Percentiles rank a stretch among this genome's conserved stretches.
These are phyloP conservation scores for Zygosaccharomyces lentus DNA, from an alignment of 805 yeast genomes.

Conservation along the genomic window DNA sequence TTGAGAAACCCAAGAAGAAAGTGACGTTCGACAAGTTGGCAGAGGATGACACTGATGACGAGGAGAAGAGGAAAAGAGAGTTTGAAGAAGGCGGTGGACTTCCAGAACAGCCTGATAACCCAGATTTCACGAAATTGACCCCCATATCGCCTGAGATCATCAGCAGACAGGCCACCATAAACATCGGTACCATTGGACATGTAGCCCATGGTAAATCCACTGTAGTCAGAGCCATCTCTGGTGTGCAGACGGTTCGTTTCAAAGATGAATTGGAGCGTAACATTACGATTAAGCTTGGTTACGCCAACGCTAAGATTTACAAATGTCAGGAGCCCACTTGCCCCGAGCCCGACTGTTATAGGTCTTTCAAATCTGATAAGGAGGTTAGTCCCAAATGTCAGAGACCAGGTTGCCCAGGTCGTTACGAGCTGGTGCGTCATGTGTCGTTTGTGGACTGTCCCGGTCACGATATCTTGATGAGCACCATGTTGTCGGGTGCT, in stretches of 20 bases:
- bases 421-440: constrained; percentile 88
- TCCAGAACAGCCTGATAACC: constrained; percentile 91
- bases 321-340: constrained; percentile 81
- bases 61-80: constrained; percentile 73
- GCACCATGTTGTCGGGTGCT: constrained; percentile 99
- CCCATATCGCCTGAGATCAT: constrained; percentile 94
- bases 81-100: constrained; percentile 98
- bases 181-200: constrained; percentile 96
- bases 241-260: constrained; percentile 98
- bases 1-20: constrained; percentile 53
- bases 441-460: constrained; percentile 99
- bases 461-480: constrained; percentile 99
- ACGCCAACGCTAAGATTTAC: constrained; percentile 98
- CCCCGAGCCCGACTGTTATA: constrained; percentile 93
- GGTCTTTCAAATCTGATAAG: constrained; percentile 89
- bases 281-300: constrained; percentile 96
- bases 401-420: constrained; percentile 81
- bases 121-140: constrained; percentile 74
- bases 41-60: constrained; percentile 60
- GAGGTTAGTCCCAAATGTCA: constrained; percentile 93
- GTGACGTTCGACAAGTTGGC: constrained; percentile 79
- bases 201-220: constrained; percentile 95
- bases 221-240: constrained; percentile 93
- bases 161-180: constrained; percentile 97
- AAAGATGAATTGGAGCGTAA: constrained; percentile 99